A percentile compares a stretch with the other conserved stretches of the same genome.
Conservation (phyloP, 805 yeast genomes). For the Ogataea paraovalis region DNA sequence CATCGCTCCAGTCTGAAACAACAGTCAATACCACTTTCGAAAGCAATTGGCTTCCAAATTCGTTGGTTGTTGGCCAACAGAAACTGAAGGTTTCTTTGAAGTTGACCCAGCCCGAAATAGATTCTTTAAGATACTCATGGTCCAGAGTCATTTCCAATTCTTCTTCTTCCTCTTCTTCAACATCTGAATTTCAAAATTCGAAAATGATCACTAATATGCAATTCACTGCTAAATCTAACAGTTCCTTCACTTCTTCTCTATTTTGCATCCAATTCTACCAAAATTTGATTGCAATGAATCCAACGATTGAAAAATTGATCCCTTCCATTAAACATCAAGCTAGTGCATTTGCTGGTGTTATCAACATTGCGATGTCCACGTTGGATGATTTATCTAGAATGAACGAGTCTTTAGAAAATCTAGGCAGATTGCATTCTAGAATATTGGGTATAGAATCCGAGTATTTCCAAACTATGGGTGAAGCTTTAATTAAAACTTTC, state of each 20-base stretch:
- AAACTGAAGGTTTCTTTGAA: conserved; percentile 22
- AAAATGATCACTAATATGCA: neutral
- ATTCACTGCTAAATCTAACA: conserved; percentile 2
- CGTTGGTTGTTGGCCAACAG: conserved; percentile 25
- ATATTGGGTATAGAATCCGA: conserved; percentile 68
- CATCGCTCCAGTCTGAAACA: conserved; percentile 25
- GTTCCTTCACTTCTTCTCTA: conserved; percentile 49
- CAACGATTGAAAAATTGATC: conserved; percentile 57
- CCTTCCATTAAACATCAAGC: conserved; percentile 81
- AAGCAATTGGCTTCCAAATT: conserved; percentile 31
- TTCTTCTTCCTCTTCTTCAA: neutral
- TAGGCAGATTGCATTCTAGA: conserved; percentile 75
- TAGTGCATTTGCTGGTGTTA: conserved; percentile 72
- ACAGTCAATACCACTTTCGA: conserved; percentile 28
- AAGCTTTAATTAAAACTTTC: conserved; percentile 64
- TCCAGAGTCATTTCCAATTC: conserved; percentile 31
- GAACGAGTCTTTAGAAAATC: conserved; percentile 54
- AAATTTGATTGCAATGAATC: conserved; percentile 58
- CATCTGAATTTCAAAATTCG: neutral
- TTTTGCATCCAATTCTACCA: conserved; percentile 77
- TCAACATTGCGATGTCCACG: conserved; percentile 61
- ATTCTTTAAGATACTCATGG: conserved; percentile 45
- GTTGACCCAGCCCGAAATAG: conserved; percentile 37
- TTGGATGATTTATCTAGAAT: conserved; percentile 55
- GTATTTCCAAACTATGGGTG: conserved; percentile 70